Evolutionary conservation across 106 monocot species (phyloP), one percentile per base, ranked within the genome.

Genomic region (Vanilla planifolia): DNA sequence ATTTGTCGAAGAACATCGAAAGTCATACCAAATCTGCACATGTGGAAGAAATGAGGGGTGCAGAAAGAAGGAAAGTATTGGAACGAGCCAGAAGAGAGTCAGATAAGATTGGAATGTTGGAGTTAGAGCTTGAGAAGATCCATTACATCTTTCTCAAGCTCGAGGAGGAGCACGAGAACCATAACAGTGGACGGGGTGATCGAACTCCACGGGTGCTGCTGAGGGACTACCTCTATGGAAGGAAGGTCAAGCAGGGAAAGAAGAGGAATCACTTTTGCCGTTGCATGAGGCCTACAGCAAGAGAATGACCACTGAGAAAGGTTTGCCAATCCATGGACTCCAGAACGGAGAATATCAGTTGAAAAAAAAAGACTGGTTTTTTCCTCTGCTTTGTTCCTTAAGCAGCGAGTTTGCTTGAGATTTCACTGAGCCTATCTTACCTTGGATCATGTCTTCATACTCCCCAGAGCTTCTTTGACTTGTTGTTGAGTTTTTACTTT

Each of bases 71-170:
- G 42, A 66, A 80, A 55, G 55, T 99, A 3, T 75, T 67, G 4
- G 88, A 86, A 17, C 58, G 66, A 4, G 82, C 64, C 17, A 53
- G 63, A 20, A 77, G 62, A 30, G 82, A 67, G 16, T 82, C 85
- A 0, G 88, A 92, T 37, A 92, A 80, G 67, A 99, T 92, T 30
- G 85, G 59, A 6, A 78, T 72, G 51, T 33, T 92, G 71, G 98
- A 99, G 67, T n/a, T 82, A 51, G 92, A 92, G 48, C 50, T 99
- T 29, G 78, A 92, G 59, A 88, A 88, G 44, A 74, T 92, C 21
- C 79, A 92, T 26, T 76, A 83, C 28, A 63, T 79, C 20, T 48
- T 88, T 44, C 71, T 92, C 23, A 99, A 92, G 62, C 67, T 85
- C 1, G 37, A 70, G 22, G 77, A 87, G 19, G 98, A 85, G 36